Conservation (phyloP, 192 early-diverging fungal genomes). For the Backusella mclennaniae region DNA sequence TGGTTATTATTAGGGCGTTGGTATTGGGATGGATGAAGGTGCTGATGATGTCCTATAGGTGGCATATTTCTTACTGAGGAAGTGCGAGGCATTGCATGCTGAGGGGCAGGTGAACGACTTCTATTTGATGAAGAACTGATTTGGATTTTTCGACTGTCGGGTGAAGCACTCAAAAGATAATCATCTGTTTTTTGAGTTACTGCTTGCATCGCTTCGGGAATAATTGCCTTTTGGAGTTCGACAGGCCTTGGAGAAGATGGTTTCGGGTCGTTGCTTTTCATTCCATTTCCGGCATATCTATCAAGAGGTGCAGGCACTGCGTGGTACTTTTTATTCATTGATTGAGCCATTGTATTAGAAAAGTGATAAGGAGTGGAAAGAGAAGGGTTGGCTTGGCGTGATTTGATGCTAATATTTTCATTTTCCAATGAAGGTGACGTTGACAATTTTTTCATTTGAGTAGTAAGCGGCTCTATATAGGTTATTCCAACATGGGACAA, state of each 20-base stretch:
- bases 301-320: neutral
- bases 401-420: neutral
- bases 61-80: conserved; percentile 1
- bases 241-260: conserved; percentile 22
- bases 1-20: neutral
- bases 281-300: neutral
- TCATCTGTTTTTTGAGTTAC: conserved; percentile 22
- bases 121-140: neutral
- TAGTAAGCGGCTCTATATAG: conserved; percentile 21
- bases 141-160: conserved; percentile 1
- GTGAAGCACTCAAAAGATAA: conserved; percentile 9
- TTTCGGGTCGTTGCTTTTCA: neutral
- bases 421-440: neutral
- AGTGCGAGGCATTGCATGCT: conserved; percentile 13
- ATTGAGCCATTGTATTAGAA: neutral
- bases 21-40: neutral
- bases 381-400: neutral
- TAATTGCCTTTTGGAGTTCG: conserved; percentile 21
- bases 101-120: neutral
- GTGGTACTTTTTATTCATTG: neutral
- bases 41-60: neutral
- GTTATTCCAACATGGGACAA: conserved; percentile 19
- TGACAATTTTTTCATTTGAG: neutral
- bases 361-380: neutral
- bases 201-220: conserved; percentile 31